Evolutionary conservation across 2,329 filamentous ascomycete genomes (phyloP).

Genomic region (Penicillium sumatraense): DNA sequence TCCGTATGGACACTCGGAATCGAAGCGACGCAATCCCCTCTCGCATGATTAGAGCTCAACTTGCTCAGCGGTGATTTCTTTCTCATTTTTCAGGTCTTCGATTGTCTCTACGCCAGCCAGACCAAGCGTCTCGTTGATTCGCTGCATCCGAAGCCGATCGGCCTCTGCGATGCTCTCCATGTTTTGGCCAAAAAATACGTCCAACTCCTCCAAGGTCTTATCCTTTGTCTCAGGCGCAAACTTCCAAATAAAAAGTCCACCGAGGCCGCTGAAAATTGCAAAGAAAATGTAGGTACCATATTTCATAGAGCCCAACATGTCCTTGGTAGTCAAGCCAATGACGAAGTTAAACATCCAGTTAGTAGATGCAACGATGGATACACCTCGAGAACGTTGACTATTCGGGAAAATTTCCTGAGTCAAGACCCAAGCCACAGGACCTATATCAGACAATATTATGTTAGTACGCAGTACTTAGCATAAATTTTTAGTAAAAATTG

Average conservation of each 20-base stretch:
- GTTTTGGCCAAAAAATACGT: constrained; percentile 52
- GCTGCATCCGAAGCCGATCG: constrained; percentile 67
- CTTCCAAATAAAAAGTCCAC: constrained; percentile 41
- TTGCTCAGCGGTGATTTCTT: constrained; percentile 21
- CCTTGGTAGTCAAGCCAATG: constrained; percentile 36
- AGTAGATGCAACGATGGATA: constrained; percentile 31
- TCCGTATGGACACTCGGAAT: too few relatives aligned
- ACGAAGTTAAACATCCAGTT: constrained; percentile 43
- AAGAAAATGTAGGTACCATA: constrained; percentile 50
- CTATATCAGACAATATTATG: constrained; percentile 7
- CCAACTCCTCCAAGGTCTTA: constrained; percentile 61
- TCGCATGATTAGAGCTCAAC: constrained; percentile 17
- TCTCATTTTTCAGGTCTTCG: constrained; percentile 26
- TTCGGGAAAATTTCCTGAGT: constrained; percentile 44
- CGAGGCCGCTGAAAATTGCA: constrained; percentile 43
- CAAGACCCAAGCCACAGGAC: constrained; percentile 57
- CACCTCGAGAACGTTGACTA: constrained; percentile 33
- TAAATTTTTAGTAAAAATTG: too few relatives aligned
- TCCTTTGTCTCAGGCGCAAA: constrained; percentile 56
- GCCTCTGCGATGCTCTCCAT: constrained; percentile 38
- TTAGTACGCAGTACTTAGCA: background rate
- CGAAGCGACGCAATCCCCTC: too few relatives aligned
- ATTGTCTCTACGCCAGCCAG: constrained; percentile 45
- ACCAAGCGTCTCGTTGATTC: constrained; percentile 73
- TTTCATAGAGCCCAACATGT: constrained; percentile 33